Evolutionary conservation across 2,329 filamentous ascomycete genomes (phyloP).

Genomic region (Aureobasidium pullulans): DNA sequence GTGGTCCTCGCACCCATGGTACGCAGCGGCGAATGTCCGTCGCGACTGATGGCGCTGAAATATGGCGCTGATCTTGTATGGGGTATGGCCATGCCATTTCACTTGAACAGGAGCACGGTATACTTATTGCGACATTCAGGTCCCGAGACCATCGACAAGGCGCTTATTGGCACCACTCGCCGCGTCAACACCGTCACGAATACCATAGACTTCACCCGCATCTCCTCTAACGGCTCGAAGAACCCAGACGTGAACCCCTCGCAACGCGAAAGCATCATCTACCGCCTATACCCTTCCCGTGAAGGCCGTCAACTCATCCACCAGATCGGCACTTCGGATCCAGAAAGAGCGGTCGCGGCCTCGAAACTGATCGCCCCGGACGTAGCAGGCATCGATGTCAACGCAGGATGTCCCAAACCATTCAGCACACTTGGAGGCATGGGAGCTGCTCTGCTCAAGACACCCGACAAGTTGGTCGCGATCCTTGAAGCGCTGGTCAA

Average conservation of each 20-base stretch:
- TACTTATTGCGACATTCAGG: constrained; percentile 41
- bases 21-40: constrained; percentile 90
- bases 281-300: constrained; percentile 68
- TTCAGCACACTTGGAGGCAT: constrained; percentile 92
- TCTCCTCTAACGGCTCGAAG: constrained; percentile 62
- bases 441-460: constrained; percentile 83
- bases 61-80: constrained; percentile 97
- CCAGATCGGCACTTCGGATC: constrained; percentile 83
- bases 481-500: constrained; percentile 79
- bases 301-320: constrained; percentile 76
- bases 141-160: constrained; percentile 87
- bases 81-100: constrained; percentile 49
- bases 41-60: constrained; percentile 77
- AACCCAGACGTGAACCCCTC: constrained; percentile 48
- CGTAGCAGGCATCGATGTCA: constrained; percentile 91
- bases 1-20: constrained; percentile 97
- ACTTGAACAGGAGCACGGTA: neutral
- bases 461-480: constrained; percentile 72
- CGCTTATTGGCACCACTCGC: constrained; percentile 80
- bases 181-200: constrained; percentile 66
- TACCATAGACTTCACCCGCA: constrained; percentile 77
- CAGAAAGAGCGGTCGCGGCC: constrained; percentile 74
- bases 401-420: constrained; percentile 95
- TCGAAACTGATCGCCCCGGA: constrained; percentile 77
- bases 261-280: constrained; percentile 61